A percentile compares a stretch with the other conserved stretches of the same genome.
Evolutionary conservation across 1,139 yeast species (phyloP).

Genomic region (Protomyces arabidopsidicola): DNA sequence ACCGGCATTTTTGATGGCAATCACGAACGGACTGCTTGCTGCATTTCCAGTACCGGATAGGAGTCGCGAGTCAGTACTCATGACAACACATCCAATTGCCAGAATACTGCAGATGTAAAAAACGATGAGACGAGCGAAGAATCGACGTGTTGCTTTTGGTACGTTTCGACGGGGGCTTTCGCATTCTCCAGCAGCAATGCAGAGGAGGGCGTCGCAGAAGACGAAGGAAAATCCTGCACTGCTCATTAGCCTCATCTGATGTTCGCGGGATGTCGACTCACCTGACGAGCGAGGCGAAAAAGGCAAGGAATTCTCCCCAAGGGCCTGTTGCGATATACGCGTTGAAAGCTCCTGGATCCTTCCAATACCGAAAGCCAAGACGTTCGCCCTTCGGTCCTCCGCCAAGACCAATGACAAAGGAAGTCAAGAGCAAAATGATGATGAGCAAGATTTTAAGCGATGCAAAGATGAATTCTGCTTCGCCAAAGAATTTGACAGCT

Average conservation of each 20-base stretch:
- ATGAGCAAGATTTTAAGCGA: slow-evolving; percentile 49
- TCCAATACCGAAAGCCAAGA: slow-evolving; percentile 51
- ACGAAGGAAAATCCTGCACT: neutral
- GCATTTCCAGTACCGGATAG: slow-evolving; percentile 40
- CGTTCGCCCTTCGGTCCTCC: slow-evolving; percentile 49
- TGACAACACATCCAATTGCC: slow-evolving; percentile 68
- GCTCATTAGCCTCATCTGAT: neutral
- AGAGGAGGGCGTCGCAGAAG: neutral
- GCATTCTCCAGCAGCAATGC: slow-evolving; percentile 76
- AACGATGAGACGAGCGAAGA: slow-evolving; percentile 63
- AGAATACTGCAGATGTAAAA: slow-evolving; percentile 59
- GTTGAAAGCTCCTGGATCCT: slow-evolving; percentile 57
- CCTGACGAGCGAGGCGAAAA: neutral
- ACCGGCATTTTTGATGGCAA: slow-evolving; percentile 65
- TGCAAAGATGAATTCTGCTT: slow-evolving; percentile 62
- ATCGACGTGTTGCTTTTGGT: slow-evolving; percentile 67
- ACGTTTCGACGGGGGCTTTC: slow-evolving; percentile 63
- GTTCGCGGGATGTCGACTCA: neutral
- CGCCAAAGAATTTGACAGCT: slow-evolving; percentile 50
- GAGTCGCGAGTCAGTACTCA: slow-evolving; percentile 59
- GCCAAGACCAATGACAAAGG: slow-evolving; percentile 60
- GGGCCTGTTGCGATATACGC: slow-evolving; percentile 31
- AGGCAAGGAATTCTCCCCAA: neutral
- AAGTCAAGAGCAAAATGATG: slow-evolving; percentile 55
- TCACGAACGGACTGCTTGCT: slow-evolving; percentile 67